phyloP scores from a whole-genome alignment of 768 basidiomycete species.

The Flagelloscypha sp. region DNA sequence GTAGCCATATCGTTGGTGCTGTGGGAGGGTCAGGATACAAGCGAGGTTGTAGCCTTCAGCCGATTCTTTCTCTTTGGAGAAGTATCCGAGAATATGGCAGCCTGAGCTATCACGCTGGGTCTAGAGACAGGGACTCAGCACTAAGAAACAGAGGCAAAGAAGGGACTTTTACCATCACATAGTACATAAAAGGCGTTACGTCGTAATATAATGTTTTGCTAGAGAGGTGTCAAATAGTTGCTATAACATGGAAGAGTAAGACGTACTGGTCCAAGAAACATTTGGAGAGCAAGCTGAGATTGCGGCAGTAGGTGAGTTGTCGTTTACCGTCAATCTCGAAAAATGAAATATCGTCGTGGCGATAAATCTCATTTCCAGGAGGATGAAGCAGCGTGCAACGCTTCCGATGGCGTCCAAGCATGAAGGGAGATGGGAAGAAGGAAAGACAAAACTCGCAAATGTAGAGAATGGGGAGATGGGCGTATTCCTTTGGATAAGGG shows the following conservation, averaged over 20 bases:
- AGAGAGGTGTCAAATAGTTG: constrained; percentile 8
- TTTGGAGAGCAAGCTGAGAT: constrained; percentile 92
- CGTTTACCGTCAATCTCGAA: constrained; percentile 98
- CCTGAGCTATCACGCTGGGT: constrained; percentile 80
- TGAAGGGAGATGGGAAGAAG: constrained; percentile 85
- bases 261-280: constrained; percentile 97
- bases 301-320: constrained; percentile 94
- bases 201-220: constrained; percentile 99
- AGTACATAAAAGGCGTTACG: constrained; percentile 99
- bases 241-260: constrained; percentile 8
- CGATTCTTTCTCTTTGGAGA: constrained; percentile 98
- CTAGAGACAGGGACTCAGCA: constrained; percentile 28
- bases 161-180: constrained; percentile 80
- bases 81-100: constrained; percentile 94
- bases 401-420: constrained; percentile 84
- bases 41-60: constrained; percentile 98
- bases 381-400: constrained; percentile 91
- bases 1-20: constrained; percentile 94
- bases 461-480: constrained; percentile 89
- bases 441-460: constrained; percentile 98
- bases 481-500: constrained; percentile 97
- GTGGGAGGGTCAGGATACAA: constrained; percentile 96
- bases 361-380: constrained; percentile 99
- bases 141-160: constrained; percentile 1
- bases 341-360: constrained; percentile 93